These are phyloP conservation scores for Colletotrichum musicola DNA, from an alignment of 2,329 filamentous ascomycete genomes.

Conservation along the genomic window DNA sequence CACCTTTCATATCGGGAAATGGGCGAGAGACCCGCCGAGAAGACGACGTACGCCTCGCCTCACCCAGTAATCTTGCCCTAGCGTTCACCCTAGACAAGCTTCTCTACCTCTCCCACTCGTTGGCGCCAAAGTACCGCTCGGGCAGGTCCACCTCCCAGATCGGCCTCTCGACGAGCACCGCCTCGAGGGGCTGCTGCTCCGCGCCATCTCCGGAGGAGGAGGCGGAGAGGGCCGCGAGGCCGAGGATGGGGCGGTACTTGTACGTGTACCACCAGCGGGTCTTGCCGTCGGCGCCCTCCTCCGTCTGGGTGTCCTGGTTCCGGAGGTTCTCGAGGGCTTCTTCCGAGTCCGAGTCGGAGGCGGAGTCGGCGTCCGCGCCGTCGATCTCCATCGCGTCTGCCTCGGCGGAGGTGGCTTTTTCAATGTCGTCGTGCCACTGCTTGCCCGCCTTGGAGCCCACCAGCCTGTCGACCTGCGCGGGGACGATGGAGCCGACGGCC, in stretches of 20 bases:
- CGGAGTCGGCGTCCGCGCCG: neutral
- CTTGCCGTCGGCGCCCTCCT: slow-evolving; percentile 42
- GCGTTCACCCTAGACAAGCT: too few relatives aligned
- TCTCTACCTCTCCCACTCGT: slow-evolving; percentile 59
- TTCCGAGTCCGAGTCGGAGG: slow-evolving; percentile 43
- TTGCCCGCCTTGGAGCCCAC: slow-evolving; percentile 53
- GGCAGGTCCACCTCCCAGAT: slow-evolving; percentile 85
- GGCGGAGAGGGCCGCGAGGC: slow-evolving; percentile 64
- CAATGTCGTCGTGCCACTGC: slow-evolving; percentile 46
- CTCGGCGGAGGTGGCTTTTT: slow-evolving; percentile 48
- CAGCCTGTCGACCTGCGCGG: slow-evolving; percentile 53
- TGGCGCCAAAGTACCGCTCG: slow-evolving; percentile 74
- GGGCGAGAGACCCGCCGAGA: neutral
- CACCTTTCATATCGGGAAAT: neutral
- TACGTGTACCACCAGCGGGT: slow-evolving; percentile 81
- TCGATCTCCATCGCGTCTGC: slow-evolving; percentile 49
- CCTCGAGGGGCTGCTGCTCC: slow-evolving; percentile 68
- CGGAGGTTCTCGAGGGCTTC: slow-evolving; percentile 50
- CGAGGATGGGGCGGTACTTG: slow-evolving; percentile 95
- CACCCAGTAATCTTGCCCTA: too few relatives aligned
- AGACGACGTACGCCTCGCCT: neutral
- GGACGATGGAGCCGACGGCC: slow-evolving; percentile 58
- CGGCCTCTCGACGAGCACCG: slow-evolving; percentile 89
- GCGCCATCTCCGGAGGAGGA: neutral
- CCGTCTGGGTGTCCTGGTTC: slow-evolving; percentile 38